phyloP scores from a whole-genome alignment of 495 filamentous ascomycete species.

The Margaritispora aquatica region DNA sequence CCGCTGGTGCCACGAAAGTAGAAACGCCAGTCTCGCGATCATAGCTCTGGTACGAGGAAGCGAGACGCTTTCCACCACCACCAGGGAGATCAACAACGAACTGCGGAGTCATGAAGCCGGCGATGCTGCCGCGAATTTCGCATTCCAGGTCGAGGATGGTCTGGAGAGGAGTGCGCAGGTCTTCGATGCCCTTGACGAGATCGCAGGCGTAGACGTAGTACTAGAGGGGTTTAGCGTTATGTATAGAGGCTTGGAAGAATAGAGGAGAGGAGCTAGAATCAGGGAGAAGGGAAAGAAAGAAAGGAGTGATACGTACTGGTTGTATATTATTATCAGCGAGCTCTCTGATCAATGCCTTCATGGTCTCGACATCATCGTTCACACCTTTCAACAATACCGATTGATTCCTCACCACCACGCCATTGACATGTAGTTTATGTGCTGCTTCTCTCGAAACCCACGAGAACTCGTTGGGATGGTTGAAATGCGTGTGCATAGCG shows the following conservation, averaged over 20 bases:
- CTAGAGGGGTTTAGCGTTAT: neutral
- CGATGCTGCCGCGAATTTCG: constrained; percentile 47
- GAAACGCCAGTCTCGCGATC: constrained; percentile 36
- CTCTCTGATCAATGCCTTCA: constrained; percentile 41
- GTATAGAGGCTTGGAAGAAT: neutral
- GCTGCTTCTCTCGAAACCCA: constrained; percentile 50
- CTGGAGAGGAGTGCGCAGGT: constrained; percentile 52
- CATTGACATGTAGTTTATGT: constrained; percentile 39
- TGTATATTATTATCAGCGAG: constrained; percentile 48
- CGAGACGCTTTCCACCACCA: constrained; percentile 54
- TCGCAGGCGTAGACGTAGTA: constrained; percentile 32
- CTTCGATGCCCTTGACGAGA: constrained; percentile 49
- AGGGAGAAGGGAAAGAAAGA: neutral
- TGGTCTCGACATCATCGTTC: constrained; percentile 47
- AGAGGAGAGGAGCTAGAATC: neutral
- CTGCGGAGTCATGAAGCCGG: constrained; percentile 52
- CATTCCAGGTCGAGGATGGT: constrained; percentile 49
- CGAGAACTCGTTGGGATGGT: constrained; percentile 51
- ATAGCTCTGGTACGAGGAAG: constrained; percentile 43
- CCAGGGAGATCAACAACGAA: constrained; percentile 57
- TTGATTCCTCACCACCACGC: constrained; percentile 46
- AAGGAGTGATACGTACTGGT: constrained; percentile 34
- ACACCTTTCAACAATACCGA: constrained; percentile 47
- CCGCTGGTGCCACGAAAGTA: constrained; percentile 45
- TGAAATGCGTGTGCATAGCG: constrained; percentile 57